A percentile compares a stretch with the other conserved stretches of the same genome.
Conservation (phyloP, 2,329 filamentous ascomycete species). For the Dactylellina sp. region DNA sequence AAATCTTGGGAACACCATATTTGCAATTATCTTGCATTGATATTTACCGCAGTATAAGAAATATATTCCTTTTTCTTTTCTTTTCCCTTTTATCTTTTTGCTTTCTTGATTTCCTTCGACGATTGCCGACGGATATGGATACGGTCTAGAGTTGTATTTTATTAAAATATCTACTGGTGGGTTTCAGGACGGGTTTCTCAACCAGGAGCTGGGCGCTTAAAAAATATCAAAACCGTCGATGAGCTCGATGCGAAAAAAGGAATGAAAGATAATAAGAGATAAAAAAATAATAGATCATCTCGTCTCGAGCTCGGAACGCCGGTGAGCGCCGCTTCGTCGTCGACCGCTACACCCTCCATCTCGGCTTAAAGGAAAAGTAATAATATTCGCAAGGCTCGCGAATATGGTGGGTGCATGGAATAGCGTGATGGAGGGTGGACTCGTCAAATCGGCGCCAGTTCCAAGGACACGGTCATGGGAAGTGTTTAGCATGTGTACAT, state of each 20-base stretch:
- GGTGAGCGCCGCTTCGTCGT: slow-evolving; percentile 23
- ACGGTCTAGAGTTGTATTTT: slow-evolving; percentile 22
- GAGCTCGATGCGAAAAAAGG: slow-evolving; percentile 17
- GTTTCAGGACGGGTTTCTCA: slow-evolving; percentile 53
- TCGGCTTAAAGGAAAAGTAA: neutral
- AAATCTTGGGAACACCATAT: slow-evolving; percentile 3
- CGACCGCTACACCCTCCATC: slow-evolving; percentile 6
- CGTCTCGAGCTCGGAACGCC: slow-evolving; percentile 41
- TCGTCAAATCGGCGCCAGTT: slow-evolving; percentile 44
- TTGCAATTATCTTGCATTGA: slow-evolving; percentile 13
- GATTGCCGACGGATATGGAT: slow-evolving; percentile 24
- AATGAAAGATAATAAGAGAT: too few relatives aligned
- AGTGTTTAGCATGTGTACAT: too few relatives aligned
- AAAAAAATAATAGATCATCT: neutral
- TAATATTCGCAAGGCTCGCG: neutral
- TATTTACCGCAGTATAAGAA: neutral
- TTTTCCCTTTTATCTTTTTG: neutral
- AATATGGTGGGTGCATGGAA: slow-evolving; percentile 26
- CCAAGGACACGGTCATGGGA: slow-evolving; percentile 54
- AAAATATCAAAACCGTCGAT: slow-evolving; percentile 29
- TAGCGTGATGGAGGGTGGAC: slow-evolving; percentile 41
- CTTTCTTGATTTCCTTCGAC: neutral
- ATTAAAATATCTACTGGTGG: slow-evolving; percentile 34
- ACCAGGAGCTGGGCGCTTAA: slow-evolving; percentile 54
- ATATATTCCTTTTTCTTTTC: slow-evolving; percentile 31